These are phyloP conservation scores for Annulohypoxylon stygium DNA, from an alignment of 495 filamentous ascomycete species.

Conservation along the genomic window DNA sequence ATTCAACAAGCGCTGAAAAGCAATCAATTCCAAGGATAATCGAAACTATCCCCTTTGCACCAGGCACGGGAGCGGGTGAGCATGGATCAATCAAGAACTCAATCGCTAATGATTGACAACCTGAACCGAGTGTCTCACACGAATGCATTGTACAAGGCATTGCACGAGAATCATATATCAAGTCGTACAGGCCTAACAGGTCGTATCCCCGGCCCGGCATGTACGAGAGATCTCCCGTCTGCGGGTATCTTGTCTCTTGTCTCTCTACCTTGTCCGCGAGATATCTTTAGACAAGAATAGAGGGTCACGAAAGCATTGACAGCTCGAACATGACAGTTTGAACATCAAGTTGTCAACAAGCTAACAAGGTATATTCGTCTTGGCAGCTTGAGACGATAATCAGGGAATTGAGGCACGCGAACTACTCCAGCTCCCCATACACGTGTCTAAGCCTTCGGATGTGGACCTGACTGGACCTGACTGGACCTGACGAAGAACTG, in stretches of 20 bases:
- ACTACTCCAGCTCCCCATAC: conserved; percentile 19
- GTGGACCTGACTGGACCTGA: conserved; percentile 6
- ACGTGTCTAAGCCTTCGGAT: conserved; percentile 19
- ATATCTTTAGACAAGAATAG: conserved; percentile 1
- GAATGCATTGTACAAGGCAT: conserved; percentile 11
- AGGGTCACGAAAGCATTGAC: background rate
- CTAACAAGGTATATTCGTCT: conserved; percentile 10
- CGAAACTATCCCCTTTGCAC: conserved; percentile 12
- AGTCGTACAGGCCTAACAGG: background rate
- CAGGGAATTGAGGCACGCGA: conserved; percentile 13
- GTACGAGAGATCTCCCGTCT: conserved; percentile 19
- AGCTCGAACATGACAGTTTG: background rate
- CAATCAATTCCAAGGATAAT: conserved; percentile 20
- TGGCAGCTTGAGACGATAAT: background rate
- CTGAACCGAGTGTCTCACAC: conserved; percentile 25
- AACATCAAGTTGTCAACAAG: conserved; percentile 5
- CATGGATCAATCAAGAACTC: conserved; percentile 8
- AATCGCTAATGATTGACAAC: background rate
- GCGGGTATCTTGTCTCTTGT: conserved; percentile 11
- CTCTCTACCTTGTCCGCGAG: background rate
- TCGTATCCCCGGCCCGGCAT: background rate
- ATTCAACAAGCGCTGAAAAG: background rate
- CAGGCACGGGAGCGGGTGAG: conserved; percentile 18
- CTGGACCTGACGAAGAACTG: conserved; percentile 5
- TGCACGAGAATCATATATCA: conserved; percentile 8